These are phyloP conservation scores for Calocera cornea DNA, from an alignment of 768 basidiomycete species.

Conservation along the genomic window DNA sequence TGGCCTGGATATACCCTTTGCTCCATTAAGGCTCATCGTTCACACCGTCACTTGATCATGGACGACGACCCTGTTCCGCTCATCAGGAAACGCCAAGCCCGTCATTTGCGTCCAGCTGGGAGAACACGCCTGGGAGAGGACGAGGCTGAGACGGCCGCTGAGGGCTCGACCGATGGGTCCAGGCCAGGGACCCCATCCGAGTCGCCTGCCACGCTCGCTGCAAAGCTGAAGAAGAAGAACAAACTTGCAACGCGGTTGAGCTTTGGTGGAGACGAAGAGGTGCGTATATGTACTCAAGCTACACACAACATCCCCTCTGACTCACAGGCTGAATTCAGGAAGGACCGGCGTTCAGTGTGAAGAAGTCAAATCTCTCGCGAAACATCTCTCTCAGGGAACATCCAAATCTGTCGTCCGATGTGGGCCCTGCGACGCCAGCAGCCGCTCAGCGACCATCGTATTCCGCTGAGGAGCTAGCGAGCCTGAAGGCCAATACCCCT, in stretches of 20 bases:
- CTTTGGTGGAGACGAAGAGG: constrained; percentile 62
- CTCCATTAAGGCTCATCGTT: background rate
- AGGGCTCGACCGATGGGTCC: background rate
- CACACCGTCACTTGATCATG: background rate
- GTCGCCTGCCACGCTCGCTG: constrained; percentile 13
- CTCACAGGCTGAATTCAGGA: constrained; percentile 38
- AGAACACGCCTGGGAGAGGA: background rate
- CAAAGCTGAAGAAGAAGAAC: constrained; percentile 57
- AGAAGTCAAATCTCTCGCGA: constrained; percentile 52
- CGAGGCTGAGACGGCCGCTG: background rate
- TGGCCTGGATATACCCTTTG: background rate
- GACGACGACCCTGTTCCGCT: background rate
- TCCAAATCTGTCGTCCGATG: background rate
- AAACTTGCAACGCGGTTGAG: constrained; percentile 60
- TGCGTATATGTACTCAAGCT: constrained; percentile 24
- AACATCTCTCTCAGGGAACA: background rate
- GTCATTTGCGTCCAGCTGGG: background rate
- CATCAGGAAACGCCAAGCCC: background rate
- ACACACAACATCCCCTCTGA: constrained; percentile 21
- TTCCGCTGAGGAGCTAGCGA: background rate
- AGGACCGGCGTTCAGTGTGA: constrained; percentile 55
- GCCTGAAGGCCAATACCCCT: background rate
- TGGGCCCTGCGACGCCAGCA: background rate
- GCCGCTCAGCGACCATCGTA: background rate
- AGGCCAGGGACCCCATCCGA: constrained; percentile 5